These are phyloP conservation scores for Pyrenophora tritici-repentis DNA, from an alignment of 2,329 filamentous ascomycete genomes.

Conservation along the genomic window DNA sequence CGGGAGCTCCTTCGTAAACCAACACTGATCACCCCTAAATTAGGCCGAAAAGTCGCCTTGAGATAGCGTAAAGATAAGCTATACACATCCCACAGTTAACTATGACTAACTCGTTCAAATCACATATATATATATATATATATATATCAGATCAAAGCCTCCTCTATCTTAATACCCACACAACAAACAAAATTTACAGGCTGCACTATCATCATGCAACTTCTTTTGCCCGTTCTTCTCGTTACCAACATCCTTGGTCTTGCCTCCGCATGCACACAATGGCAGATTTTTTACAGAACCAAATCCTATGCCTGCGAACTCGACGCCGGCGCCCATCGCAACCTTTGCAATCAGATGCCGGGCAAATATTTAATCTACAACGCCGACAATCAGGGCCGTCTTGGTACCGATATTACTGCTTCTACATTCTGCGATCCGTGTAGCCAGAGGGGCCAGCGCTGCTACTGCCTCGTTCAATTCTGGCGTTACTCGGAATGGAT, in stretches of 20 bases:
- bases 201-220: not conserved
- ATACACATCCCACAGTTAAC: not conserved
- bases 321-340: not conserved
- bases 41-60: not conserved
- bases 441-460: not conserved
- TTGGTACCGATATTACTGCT: not conserved
- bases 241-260: not conserved
- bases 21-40: not conserved
- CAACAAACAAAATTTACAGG: not conserved
- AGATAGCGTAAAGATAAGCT: not conserved
- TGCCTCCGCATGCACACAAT: not conserved
- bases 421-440: not conserved
- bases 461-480: not conserved
- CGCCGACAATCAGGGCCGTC: not conserved
- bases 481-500: not conserved
- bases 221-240: not conserved
- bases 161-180: not conserved
- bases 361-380: not conserved
- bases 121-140: not conserved
- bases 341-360: not conserved
- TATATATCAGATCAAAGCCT: not conserved
- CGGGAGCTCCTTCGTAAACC: too few relatives aligned
- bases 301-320: not conserved
- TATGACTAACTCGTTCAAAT: not conserved
- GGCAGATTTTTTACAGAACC: not conserved